Percentiles rank a stretch among this genome's conserved stretches.
Evolutionary conservation across 331 rosid genomes (phyloP).

Genomic region (Spiraea crenata): DNA sequence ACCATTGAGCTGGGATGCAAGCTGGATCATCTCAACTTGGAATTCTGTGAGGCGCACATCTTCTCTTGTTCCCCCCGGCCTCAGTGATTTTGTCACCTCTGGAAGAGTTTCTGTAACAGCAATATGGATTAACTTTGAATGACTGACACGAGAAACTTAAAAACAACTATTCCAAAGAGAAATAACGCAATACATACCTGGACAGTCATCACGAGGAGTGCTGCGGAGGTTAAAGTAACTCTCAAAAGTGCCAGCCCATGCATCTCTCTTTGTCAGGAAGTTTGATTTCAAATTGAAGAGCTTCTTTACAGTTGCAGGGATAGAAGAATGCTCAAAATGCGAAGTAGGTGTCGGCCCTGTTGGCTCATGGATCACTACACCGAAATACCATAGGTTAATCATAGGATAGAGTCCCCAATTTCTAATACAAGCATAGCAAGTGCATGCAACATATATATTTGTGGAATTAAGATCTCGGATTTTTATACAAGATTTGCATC

Average conservation of each 20-base stretch:
- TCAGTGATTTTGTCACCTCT: conserved; percentile 52
- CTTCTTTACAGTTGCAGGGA: conserved; percentile 90
- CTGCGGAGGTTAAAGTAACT: conserved; percentile 60
- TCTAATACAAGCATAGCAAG: neutral
- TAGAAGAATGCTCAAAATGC: conserved; percentile 83
- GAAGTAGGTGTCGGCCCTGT: conserved; percentile 79
- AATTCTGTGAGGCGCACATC: conserved; percentile 76
- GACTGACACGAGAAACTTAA: conserved; percentile 4
- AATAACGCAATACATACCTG: conserved; percentile 56
- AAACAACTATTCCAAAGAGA: neutral
- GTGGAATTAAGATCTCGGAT: neutral
- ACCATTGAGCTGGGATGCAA: conserved; percentile 96
- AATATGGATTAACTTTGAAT: conserved; percentile 12
- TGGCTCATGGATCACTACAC: conserved; percentile 79
- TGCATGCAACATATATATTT: neutral
- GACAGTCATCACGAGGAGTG: conserved; percentile 86
- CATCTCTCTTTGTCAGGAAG: conserved; percentile 94
- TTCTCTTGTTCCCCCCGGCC: conserved; percentile 74
- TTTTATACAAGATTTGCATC: neutral
- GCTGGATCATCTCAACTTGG: conserved; percentile 83
- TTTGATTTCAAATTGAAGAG: conserved; percentile 91
- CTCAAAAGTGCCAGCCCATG: conserved; percentile 97
- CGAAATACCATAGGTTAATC: conserved; percentile 18
- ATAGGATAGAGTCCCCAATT: conserved; percentile 6
- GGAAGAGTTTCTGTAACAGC: conserved; percentile 66